Base-by-base conservation (phyloP, 2,329 filamentous ascomycete genomes). In the Alternaria hordeiaustralica region DNA sequence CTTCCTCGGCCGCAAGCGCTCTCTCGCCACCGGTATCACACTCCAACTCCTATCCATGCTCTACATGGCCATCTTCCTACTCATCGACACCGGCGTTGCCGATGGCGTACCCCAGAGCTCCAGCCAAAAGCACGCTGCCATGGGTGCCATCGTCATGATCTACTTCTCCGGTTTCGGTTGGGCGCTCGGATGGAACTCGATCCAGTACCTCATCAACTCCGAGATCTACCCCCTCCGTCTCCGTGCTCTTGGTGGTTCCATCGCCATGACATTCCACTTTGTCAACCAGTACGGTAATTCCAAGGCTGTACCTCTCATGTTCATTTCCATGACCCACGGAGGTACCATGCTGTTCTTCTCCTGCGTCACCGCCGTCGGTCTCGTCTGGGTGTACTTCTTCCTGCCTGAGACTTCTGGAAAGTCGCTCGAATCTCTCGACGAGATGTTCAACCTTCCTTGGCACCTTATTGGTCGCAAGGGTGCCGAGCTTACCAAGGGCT, bases 271-370 rank as follows among this genome's bases (percentile, higher is more conserved):
- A 0, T 86, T 93, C 63, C 91, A 94, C 79, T 94, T 94, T 74
- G 89, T 87, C 63, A 92, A 92, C 78, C 90, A 93, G 79, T 94
- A 92, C 75, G 92, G 91, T 25, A 93, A 92, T 81, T 86, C 88
- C 1, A 89, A 92, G 36, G 76, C 92, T 0, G 89, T 93, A 0
- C 92, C 91, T 1, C 87, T 88, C 68, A 92, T 94, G 90, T 86
- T 94, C 47, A 83, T 94, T 78, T 12, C 84, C 26, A 83, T 87
- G 75, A 83, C 81, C 0, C 82, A 82, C 25, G 87, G 85, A 63
- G 92, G 92, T 0, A 94, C 92, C 0, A 94, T 94, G 82, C 90
- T 90, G 86, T 92, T 90, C 81, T 94, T 94, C 78, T 84, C 87
- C 0, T 87, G 85, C 3, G 84, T 94, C 10, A 94, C 91, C 0